phyloP scores from a whole-genome alignment of 1,284 basidiomycete species.

The Papiliotrema flavescens region DNA sequence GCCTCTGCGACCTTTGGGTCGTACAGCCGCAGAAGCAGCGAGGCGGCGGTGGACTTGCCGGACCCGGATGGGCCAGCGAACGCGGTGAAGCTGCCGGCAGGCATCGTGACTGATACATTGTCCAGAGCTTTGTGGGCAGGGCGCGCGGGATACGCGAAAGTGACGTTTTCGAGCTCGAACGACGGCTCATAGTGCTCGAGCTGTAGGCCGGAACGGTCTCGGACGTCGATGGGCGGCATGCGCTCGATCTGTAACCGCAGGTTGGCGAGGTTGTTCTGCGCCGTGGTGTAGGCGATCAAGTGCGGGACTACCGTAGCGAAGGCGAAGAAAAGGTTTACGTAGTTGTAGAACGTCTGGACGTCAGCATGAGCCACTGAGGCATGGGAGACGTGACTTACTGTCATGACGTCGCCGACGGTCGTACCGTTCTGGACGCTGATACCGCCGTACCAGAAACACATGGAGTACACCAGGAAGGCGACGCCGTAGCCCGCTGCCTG shows the following conservation, averaged over 20 bases:
- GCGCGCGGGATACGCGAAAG: slow-evolving; percentile 51
- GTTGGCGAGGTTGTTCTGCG: slow-evolving; percentile 20
- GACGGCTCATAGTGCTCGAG: slow-evolving; percentile 16
- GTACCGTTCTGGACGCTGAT: slow-evolving; percentile 20
- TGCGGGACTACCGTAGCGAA: slow-evolving; percentile 40
- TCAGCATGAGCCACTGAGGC: not conserved
- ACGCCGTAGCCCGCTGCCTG: slow-evolving; percentile 30
- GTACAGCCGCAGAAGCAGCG: slow-evolving; percentile 48
- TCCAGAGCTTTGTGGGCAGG: slow-evolving; percentile 44
- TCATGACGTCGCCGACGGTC: slow-evolving; percentile 25
- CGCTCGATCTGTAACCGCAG: slow-evolving; percentile 42
- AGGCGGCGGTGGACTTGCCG: slow-evolving; percentile 46
- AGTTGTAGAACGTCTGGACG: slow-evolving; percentile 26
- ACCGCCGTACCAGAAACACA: slow-evolving; percentile 35
- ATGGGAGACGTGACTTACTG: slow-evolving; percentile 14
- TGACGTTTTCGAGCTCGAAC: slow-evolving; percentile 48
- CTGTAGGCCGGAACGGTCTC: slow-evolving; percentile 23
- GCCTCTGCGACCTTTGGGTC: slow-evolving; percentile 39
- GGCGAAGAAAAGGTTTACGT: slow-evolving; percentile 29
- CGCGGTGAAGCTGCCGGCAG: slow-evolving; percentile 35
- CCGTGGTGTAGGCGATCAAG: slow-evolving; percentile 27
- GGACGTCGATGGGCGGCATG: slow-evolving; percentile 37
- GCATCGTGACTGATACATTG: slow-evolving; percentile 43
- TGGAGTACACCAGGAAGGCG: slow-evolving; percentile 22
- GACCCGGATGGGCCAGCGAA: slow-evolving; percentile 42